These are phyloP conservation scores for Baudoinia panamericana DNA, from an alignment of 495 filamentous ascomycete genomes.

Conservation along the genomic window DNA sequence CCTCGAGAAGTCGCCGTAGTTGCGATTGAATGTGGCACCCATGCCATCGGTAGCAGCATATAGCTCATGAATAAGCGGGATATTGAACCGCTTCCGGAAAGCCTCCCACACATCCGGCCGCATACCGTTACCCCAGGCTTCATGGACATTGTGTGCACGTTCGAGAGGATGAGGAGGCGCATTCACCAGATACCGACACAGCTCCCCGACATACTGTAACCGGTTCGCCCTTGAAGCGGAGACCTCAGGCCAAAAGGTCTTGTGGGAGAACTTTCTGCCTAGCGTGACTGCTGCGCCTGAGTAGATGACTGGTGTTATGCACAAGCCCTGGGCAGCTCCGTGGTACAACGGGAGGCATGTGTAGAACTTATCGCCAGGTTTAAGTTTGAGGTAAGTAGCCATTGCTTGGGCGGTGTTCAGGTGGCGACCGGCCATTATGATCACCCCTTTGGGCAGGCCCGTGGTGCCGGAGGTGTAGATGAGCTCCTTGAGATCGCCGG, in stretches of 20 bases:
- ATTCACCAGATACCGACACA: constrained; percentile 76
- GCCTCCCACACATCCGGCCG: constrained; percentile 76
- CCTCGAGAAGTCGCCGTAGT: constrained; percentile 60
- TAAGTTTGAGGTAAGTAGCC: constrained; percentile 35
- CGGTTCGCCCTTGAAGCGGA: constrained; percentile 62
- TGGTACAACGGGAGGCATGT: constrained; percentile 90
- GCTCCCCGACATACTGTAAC: constrained; percentile 94
- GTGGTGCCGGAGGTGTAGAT: constrained; percentile 87
- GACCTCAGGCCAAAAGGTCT: constrained; percentile 73
- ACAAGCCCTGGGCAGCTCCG: constrained; percentile 56
- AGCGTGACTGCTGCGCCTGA: constrained; percentile 54
- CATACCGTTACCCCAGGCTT: constrained; percentile 87
- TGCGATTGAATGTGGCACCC: constrained; percentile 63
- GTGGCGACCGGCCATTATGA: constrained; percentile 37
- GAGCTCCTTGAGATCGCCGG: constrained; percentile 51
- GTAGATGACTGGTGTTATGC: constrained; percentile 33
- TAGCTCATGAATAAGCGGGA: constrained; percentile 73
- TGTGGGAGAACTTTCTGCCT: constrained; percentile 69
- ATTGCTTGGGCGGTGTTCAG: constrained; percentile 8
- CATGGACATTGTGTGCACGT: constrained; percentile 56
- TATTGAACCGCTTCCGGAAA: constrained; percentile 78
- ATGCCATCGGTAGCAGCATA: constrained; percentile 81
- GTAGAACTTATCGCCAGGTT: constrained; percentile 57
- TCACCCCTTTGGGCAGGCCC: constrained; percentile 79
- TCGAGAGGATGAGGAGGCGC: constrained; percentile 60